Base-by-base conservation (phyloP, 83 land plant species). In the Diphasiastrum complanatum region DNA sequence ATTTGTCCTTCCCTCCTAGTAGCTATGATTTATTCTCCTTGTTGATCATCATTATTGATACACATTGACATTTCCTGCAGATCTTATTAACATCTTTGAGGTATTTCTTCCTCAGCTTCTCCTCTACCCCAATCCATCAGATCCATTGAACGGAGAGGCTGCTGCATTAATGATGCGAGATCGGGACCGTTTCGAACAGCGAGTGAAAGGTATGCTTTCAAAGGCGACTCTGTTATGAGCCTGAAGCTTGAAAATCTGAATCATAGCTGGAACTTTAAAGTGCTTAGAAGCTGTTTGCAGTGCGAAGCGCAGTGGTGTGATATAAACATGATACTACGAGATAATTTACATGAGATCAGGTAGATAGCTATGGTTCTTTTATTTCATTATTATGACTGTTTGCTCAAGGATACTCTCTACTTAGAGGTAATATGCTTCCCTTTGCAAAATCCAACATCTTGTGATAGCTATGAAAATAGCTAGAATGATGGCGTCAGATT, bases 91-190 rank as follows among this genome's bases (percentile, higher is more conserved):
- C 52, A 80, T 82, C n/a, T 85, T 85, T 82, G 86, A 85, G 52
- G 86, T 82, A 4, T 85, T 85, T 68, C 77, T 85, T n/a, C 89
- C 89, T 27, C 89, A 85, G 38, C 81, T 85, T 67, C 78, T 85
- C 29, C 41, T 85, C 37, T 85, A 85, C 67, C 89, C 89, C 16
- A 85, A 85, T 65, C 89, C 89, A 29, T 76, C 83, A 19, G 86
- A 85, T 56, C 89, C 85, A 14, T 68, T 85, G 57, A 85, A 85
- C 68, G 86, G 89, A 30, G 89, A 85, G 68, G 89, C 86, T 65
- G 89, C 86, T 14, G 83, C 89, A 43, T 40, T 85, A 20, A 79
- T 85, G 89, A 85, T 82, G 86, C 83, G 85, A 56, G 89, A 85
- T 67, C 71, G 72, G 41, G 30, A 58, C 40, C 61, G 75, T 47